A percentile compares a stretch with the other conserved stretches of the same genome.
Evolutionary conservation across 2,329 filamentous ascomycete genomes (phyloP).

Genomic region (Phialocephala sp.): DNA sequence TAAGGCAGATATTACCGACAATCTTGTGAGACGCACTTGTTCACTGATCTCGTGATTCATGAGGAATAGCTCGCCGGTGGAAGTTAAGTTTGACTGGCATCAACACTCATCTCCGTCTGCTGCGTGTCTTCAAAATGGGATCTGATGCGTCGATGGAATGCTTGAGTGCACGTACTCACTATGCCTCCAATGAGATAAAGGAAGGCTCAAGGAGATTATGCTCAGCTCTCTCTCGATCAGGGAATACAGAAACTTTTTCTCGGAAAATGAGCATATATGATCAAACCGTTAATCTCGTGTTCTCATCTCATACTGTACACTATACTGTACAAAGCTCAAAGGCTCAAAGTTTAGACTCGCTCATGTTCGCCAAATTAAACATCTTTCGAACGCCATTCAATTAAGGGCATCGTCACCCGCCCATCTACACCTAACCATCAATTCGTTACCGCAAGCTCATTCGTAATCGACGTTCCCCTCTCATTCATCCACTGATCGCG

Average conservation of each 20-base stretch:
- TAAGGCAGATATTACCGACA: too few relatives aligned
- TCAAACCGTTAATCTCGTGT: constrained; percentile 3
- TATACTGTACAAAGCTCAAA: constrained; percentile 5
- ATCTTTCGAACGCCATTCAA: constrained; percentile 7
- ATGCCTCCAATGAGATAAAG: neutral
- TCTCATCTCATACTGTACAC: constrained; percentile 1
- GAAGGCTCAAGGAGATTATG: neutral
- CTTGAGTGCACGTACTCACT: neutral
- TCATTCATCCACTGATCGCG: neutral
- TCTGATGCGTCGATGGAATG: neutral
- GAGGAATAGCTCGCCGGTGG: neutral
- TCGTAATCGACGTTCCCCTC: neutral
- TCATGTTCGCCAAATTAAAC: neutral
- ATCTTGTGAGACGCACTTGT: too few relatives aligned
- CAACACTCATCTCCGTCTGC: neutral
- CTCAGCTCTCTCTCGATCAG: too few relatives aligned
- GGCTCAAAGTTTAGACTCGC: neutral
- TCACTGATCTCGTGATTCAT: neutral
- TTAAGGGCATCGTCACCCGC: constrained; percentile 7
- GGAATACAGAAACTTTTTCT: neutral
- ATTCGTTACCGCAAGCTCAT: neutral
- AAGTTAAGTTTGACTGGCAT: neutral
- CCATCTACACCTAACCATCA: constrained; percentile 4
- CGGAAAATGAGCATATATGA: neutral
- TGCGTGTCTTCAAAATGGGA: neutral